Conservation (phyloP, 1,284 basidiomycete species). For the Microbotryum saponariae region DNA sequence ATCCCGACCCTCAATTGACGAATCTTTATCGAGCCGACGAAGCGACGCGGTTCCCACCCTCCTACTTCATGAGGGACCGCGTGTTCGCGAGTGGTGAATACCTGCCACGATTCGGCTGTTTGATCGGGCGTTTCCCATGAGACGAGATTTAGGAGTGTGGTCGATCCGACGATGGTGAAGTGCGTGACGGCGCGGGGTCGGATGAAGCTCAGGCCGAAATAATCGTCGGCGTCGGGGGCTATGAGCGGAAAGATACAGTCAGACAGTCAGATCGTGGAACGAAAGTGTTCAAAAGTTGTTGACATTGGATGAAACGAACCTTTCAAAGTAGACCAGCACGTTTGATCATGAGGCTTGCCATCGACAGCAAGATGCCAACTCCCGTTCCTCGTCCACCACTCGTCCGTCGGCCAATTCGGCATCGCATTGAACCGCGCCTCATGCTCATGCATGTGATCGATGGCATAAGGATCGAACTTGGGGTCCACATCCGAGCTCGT, state of each 20-base stretch:
- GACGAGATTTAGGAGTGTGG: constrained; percentile 26
- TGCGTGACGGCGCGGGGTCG: constrained; percentile 6
- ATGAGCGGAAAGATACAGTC: not conserved
- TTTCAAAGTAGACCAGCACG: constrained; percentile 25
- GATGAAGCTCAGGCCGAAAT: constrained; percentile 29
- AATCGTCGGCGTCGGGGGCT: constrained; percentile 22
- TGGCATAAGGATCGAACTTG: constrained; percentile 19
- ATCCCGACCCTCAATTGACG: not conserved
- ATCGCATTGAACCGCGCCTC: constrained; percentile 19
- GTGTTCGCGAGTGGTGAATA: constrained; percentile 17
- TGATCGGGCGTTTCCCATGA: constrained; percentile 24
- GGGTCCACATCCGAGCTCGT: not conserved
- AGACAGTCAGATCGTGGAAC: not conserved
- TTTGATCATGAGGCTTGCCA: constrained; percentile 16
- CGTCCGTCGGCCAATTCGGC: constrained; percentile 13
- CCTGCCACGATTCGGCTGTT: constrained; percentile 30
- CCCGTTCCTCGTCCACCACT: constrained; percentile 19
- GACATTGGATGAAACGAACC: constrained; percentile 4
- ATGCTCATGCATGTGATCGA: constrained; percentile 17
- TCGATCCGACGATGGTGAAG: constrained; percentile 23
- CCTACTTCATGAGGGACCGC: not conserved
- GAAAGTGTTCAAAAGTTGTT: not conserved
- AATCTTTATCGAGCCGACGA: not conserved
- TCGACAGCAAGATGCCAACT: constrained; percentile 34
- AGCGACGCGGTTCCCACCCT: not conserved